Base-by-base conservation (phyloP, 805 yeast species). In the Saccharomycopsis sp. region DNA sequence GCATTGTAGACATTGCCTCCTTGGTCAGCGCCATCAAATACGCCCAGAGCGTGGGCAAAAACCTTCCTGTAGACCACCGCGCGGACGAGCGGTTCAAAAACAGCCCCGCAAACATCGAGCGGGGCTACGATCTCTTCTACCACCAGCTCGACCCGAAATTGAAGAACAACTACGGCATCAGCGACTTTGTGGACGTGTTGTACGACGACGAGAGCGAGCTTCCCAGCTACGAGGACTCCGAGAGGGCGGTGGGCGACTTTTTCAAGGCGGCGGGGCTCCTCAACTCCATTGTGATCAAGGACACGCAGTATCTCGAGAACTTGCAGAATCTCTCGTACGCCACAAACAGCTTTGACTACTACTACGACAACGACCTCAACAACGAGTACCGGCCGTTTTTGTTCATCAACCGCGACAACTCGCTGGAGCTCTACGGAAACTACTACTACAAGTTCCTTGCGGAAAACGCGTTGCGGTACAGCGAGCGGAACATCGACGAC, bases 381-480 rank as follows among this genome's bases (percentile, higher is more conserved):
- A 50, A 37, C 40, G 62, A 60, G 29, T 60, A 51, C 40, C 24
- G 62, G 24, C 62, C 62, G 14, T 60, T 60, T 53, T 14, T 60
- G 21, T 60, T 60, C 41, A 51, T 60, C 2, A 52, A 41, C 15
- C 21, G 47, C 41, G 57, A 59, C 14, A 51, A 53, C 34, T 48
- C 51, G 24, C 54, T 48, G 24, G 23, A 9, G 15, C 44, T 15
- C 55, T 59, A 59, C 48, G 63, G 63, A 3, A 57, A 59, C 20
- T 61, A 61, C 29, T 61, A 61, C 50, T 61, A 61, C 37, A 57
- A 56, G 48, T 61, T 61, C 52, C 47, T 61, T n/a, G 62, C 62
- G 7, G 62, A 59, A 47, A 59, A 59, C 48, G 62, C 62, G 4
- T 16, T 61, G 51, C 34, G 60, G 18, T 61, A 61, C 47, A 54